Percentiles rank a stretch among this genome's conserved stretches.
phyloP scores from a whole-genome alignment of 805 yeast genomes.

The Saccharomycopsis vini region DNA sequence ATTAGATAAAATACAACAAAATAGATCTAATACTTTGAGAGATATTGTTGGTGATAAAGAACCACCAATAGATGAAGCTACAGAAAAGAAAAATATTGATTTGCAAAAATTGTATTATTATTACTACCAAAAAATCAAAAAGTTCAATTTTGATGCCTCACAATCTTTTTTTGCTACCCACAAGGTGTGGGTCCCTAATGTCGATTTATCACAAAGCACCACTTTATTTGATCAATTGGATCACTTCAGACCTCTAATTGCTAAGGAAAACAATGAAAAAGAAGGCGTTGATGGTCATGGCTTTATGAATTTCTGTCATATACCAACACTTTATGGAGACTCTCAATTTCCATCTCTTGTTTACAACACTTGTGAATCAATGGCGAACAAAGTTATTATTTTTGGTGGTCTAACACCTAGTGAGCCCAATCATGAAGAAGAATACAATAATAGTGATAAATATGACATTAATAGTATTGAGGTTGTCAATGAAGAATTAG shows the following conservation, averaged over 20 bases:
- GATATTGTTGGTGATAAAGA: too few species aligned
- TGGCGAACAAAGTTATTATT: not conserved
- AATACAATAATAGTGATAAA: not conserved
- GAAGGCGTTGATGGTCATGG: too few species aligned
- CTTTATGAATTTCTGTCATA: conserved; percentile 1
- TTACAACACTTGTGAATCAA: conserved; percentile 2
- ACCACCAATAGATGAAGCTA: too few species aligned
- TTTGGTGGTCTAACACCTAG: conserved; percentile 5
- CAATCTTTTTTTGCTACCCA: not conserved
- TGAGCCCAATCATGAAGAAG: not conserved
- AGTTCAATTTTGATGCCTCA: not conserved
- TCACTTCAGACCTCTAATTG: too few species aligned
- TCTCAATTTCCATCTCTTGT: conserved; percentile 1
- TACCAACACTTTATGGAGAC: not conserved
- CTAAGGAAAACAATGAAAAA: too few species aligned
- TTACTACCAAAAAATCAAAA: not conserved
- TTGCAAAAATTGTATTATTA: not conserved
- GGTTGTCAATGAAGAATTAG: not conserved
- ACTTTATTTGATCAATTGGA: too few species aligned
- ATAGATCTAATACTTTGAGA: too few species aligned
- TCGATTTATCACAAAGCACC: too few species aligned
- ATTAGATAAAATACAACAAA: too few species aligned
- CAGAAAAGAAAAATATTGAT: too few species aligned
- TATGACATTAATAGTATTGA: not conserved
- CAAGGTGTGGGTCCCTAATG: not conserved